phyloP scores from a whole-genome alignment of 345 rosid species.

The Chamaenerion angustifolium region DNA sequence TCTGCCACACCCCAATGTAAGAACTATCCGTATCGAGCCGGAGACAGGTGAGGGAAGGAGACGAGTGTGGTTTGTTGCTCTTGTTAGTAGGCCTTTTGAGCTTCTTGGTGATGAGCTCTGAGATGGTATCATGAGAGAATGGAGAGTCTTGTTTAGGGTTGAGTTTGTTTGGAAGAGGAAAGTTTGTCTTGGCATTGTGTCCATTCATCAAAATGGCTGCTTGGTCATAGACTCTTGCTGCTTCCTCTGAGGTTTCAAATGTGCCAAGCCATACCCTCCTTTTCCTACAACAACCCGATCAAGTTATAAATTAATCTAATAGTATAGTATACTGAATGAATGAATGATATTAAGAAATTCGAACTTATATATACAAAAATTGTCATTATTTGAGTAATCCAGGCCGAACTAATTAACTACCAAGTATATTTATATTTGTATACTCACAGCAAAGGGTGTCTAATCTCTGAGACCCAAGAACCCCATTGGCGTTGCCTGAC shows the following conservation, averaged over 20 bases:
- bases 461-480: constrained; percentile 60
- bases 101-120: not conserved
- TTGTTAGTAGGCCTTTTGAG: constrained; percentile 12
- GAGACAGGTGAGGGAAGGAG: constrained; percentile 45
- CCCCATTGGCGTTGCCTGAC: constrained; percentile 66
- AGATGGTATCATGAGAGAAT: not conserved
- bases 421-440: too few relatives aligned
- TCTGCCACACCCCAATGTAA: constrained; percentile 55
- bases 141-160: not conserved
- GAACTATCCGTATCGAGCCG: constrained; percentile 47
- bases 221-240: constrained; percentile 42
- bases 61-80: constrained; percentile 28
- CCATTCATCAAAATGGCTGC: constrained; percentile 47
- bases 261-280: constrained; percentile 58
- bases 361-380: too few relatives aligned
- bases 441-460: constrained; percentile 41
- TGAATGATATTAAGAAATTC: too few relatives aligned
- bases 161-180: constrained; percentile 18
- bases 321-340: too few relatives aligned
- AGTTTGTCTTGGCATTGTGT: constrained; percentile 43
- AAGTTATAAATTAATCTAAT: too few relatives aligned
- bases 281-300: constrained; percentile 15
- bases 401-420: too few relatives aligned
- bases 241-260: constrained; percentile 47
- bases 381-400: too few relatives aligned